Conservation (phyloP, 257 asterid species). For the Dorcoceras hygrometricum region DNA sequence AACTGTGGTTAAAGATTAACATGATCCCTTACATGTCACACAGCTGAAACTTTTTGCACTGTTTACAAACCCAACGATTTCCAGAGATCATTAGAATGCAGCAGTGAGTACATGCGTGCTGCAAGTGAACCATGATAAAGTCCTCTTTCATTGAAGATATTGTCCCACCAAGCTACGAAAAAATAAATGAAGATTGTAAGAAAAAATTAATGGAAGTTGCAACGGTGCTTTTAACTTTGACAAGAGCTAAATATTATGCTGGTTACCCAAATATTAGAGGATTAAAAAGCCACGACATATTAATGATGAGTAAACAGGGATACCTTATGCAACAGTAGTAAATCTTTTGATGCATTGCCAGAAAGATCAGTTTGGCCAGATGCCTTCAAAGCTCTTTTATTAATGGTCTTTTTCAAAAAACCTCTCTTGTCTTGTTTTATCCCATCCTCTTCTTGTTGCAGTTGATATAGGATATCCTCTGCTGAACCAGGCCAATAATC, state of each 20-base stretch:
- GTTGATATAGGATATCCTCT: slow-evolving; percentile 80
- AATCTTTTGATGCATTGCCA: slow-evolving; percentile 86
- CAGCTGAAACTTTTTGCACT: slow-evolving; percentile 83
- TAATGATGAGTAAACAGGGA: slow-evolving; percentile 18
- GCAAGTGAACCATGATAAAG: slow-evolving; percentile 98
- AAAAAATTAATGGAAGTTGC: slow-evolving; percentile 16
- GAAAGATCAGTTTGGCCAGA: slow-evolving; percentile 97
- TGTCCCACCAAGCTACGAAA: slow-evolving; percentile 90
- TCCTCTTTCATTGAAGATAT: slow-evolving; percentile 96
- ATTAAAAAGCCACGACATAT: background rate
- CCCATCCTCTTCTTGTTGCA: slow-evolving; percentile 95
- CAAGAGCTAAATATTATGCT: background rate
- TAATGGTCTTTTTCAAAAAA: slow-evolving; percentile 60
- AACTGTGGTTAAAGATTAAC: slow-evolving; percentile 7
- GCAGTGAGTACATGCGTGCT: slow-evolving; percentile 86
- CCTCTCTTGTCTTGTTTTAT: slow-evolving; percentile 76
- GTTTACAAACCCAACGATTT: slow-evolving; percentile 81
- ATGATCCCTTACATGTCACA: slow-evolving; percentile 69
- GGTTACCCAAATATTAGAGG: background rate
- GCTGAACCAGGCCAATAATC: slow-evolving; percentile 99
- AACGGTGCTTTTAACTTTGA: background rate
- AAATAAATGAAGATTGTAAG: slow-evolving; percentile 18
- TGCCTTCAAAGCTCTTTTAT: slow-evolving; percentile 89
- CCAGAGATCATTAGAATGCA: slow-evolving; percentile 88
- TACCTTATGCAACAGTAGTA: slow-evolving; percentile 89